Base-by-base conservation (phyloP, 331 rosid species). In the Malus hybrid region DNA sequence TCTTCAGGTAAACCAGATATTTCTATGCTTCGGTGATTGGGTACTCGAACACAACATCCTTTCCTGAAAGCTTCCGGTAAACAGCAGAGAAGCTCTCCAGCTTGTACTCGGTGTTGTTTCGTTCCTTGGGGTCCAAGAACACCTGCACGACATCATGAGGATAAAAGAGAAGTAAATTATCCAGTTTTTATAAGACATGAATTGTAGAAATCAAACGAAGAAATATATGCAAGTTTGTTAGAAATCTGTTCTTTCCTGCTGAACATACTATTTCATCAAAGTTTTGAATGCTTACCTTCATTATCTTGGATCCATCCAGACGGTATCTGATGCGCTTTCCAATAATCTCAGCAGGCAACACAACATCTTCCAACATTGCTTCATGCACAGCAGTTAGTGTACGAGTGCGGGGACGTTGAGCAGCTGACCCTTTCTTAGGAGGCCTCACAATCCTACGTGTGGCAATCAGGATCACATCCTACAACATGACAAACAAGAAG, bases 391-490 rank as follows among this genome's bases (percentile, higher is more conserved):
- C 82, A 34, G 98, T 93, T 53, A 93, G 94, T 8, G 98, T 93
- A 0, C 98, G 91, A 75, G 78, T 91, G 63, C 97, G 96, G 6
- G 98, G 98, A 22, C 98, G 89, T 74, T 88, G 93, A 46, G 68
- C 96, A 50, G 98, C 98, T 9, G 97, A 88, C 19, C 98, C 98
- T 60, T 93, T 93, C 91, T 91, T 91, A 64, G 98, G 98, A 4
- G 98, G 98, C 87, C 97, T 88, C 64, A 88, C 11, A 10, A 89
- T 93, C 84, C 98, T 89, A 36, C 97, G 77, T 66, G 88, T 93
- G 30, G 98, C 98, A 83, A 88, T 84, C 79, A 93, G 48, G 72
- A 93, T 68, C 2, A 89, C 97, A 71, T 93, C 97, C 98, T 93
- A 63, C 64, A 65, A 22, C 12, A 32, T 53, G 5, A 70, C n/a